Conservation (phyloP, 805 yeast genomes). For the Candida arabinofermentans region DNA sequence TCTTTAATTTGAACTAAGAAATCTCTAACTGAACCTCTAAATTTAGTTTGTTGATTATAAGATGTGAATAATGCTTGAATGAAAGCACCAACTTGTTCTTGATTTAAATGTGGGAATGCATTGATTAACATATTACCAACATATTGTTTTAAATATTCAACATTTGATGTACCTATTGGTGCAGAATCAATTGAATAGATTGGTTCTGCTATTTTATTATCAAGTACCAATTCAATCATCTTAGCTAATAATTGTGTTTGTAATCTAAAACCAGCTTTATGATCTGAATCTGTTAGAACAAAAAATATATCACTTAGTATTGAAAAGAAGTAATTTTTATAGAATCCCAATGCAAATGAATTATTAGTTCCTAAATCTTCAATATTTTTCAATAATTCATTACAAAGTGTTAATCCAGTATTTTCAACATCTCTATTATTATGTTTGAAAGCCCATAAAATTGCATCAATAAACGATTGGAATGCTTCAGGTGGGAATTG, state of each 20-base stretch:
- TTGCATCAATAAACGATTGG: slow-evolving; percentile 86
- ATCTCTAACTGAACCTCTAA: slow-evolving; percentile 85
- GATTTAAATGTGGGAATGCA: slow-evolving; percentile 91
- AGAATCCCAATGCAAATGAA: slow-evolving; percentile 79
- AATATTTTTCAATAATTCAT: slow-evolving; percentile 81
- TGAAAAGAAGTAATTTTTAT: slow-evolving; percentile 82
- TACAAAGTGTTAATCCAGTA: slow-evolving; percentile 78
- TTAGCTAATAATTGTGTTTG: slow-evolving; percentile 84
- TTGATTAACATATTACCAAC: slow-evolving; percentile 73
- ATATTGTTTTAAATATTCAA: slow-evolving; percentile 73
- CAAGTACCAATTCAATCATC: slow-evolving; percentile 78
- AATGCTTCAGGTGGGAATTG: slow-evolving; percentile 90
- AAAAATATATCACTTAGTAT: slow-evolving; percentile 88
- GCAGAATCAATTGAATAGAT: slow-evolving; percentile 78
- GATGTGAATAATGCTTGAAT: slow-evolving; percentile 70
- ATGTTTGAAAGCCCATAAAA: slow-evolving; percentile 97
- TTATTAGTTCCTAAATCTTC: slow-evolving; percentile 61
- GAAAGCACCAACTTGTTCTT: slow-evolving; percentile 78
- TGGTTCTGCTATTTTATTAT: slow-evolving; percentile 69
- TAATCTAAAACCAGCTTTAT: slow-evolving; percentile 89
- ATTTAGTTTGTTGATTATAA: slow-evolving; percentile 69
- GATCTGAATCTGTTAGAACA: slow-evolving; percentile 95
- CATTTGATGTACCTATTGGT: slow-evolving; percentile 80
- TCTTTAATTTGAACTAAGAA: slow-evolving; percentile 95
- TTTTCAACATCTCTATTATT: slow-evolving; percentile 96